Evolutionary conservation across 495 filamentous ascomycete species (phyloP), one percentile per base, ranked within the genome.

Genomic region (Chlorociboria aeruginascens): DNA sequence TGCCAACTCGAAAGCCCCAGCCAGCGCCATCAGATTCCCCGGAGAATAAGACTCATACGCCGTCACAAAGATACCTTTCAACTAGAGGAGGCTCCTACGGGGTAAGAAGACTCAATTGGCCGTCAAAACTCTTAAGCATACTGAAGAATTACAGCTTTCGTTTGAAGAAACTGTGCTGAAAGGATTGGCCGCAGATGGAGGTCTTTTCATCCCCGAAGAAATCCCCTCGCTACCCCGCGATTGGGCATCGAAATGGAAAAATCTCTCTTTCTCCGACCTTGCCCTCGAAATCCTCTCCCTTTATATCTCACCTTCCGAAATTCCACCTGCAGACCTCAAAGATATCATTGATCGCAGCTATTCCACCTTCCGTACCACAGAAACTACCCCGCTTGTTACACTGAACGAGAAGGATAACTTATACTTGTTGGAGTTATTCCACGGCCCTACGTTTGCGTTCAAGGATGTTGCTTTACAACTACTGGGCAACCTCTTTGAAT

Each of bases 401-500:
- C 72, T 95, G 28, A 65, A 83, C 45, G 58, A 68, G 14, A 66
- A 83, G 48, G 74, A 77, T 53, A 79, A 86, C 60, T 62, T 96
- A 8, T 73, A 94, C 61, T 66, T 97, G 9, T 79, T 97, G 9
- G 92, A 98, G 65, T 80, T 98, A 9, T 98, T 96, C 74, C 90
- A 97, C 61, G 92, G 92, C n/a, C 89, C 88, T 1, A 96, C 78
- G n/a, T 95, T 82, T 56, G 78, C 90, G 7, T 96, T 95, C 73
- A 96, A 96, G 66, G 89, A 93, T 60, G 83, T 83, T 11, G 38
- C 38, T 20, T 16, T 96, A 20, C 88, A 95, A 57, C 87, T 94
- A 55, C 68, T 98, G 7, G 92, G 92, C 20, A 96, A 98, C 59
- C 72, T 96, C 10, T 95, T 98, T 60, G 92, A 98, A 66, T 98